Percentiles rank a stretch among this genome's conserved stretches.
phyloP scores from a whole-genome alignment of 2,329 filamentous ascomycete species.

The Pseudogymnoascus sp. region DNA sequence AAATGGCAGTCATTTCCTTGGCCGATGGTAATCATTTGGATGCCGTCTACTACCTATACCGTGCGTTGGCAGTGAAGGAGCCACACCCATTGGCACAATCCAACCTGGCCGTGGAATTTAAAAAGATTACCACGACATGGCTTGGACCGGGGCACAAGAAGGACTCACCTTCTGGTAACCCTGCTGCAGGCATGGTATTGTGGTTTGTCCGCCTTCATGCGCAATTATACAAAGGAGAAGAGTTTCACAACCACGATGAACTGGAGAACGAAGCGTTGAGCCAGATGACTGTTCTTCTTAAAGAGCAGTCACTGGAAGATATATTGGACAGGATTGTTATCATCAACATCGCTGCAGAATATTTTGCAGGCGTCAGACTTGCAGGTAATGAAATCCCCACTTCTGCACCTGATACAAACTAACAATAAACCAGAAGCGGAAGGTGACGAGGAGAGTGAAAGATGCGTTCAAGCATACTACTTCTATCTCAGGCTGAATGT shows the following conservation, averaged over 20 bases:
- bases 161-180: neutral
- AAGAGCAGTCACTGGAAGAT: constrained; percentile 55
- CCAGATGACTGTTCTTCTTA: constrained; percentile 65
- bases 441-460: constrained; percentile 24
- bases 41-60: constrained; percentile 83
- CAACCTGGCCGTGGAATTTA: constrained; percentile 77
- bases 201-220: constrained; percentile 87
- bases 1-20: constrained; percentile 78
- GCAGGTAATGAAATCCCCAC: constrained; percentile 37
- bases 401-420: neutral
- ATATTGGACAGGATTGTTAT: constrained; percentile 72
- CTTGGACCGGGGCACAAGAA: constrained; percentile 33
- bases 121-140: constrained; percentile 52
- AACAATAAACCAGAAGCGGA: constrained; percentile 37
- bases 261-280: constrained; percentile 79
- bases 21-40: constrained; percentile 73
- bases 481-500: constrained; percentile 72
- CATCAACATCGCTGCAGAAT: constrained; percentile 78
- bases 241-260: constrained; percentile 68
- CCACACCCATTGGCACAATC: constrained; percentile 65
- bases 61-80: constrained; percentile 64
- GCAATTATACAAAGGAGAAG: constrained; percentile 68
- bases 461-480: constrained; percentile 42
- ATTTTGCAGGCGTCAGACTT: constrained; percentile 56
- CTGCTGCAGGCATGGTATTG: constrained; percentile 43